Evolutionary conservation across 768 basidiomycete species (phyloP).

Genomic region (Rhodotorula kratochvilovae): DNA sequence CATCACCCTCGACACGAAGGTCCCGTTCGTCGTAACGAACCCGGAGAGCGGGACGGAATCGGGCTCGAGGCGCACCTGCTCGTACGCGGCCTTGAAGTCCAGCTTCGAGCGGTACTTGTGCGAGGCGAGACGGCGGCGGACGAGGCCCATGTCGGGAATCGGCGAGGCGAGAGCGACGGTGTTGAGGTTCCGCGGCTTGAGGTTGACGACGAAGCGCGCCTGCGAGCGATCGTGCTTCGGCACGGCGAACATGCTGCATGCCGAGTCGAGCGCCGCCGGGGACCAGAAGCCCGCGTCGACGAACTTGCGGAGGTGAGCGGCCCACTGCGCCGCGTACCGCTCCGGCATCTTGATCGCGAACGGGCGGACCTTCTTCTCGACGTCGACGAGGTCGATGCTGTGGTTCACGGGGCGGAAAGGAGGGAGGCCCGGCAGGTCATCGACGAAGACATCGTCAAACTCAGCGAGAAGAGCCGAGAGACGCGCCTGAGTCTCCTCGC

Average conservation of each 20-base stretch:
- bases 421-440: constrained; percentile 8
- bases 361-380: too few species aligned
- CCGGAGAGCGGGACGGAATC: constrained; percentile 46
- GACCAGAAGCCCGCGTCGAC: constrained; percentile 16
- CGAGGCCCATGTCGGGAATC: too few species aligned
- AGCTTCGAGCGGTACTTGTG: too few species aligned
- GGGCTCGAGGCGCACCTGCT: too few species aligned
- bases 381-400: too few species aligned
- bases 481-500: background rate
- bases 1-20: constrained; percentile 50
- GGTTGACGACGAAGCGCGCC: too few species aligned
- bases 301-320: constrained; percentile 12
- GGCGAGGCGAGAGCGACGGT: too few species aligned
- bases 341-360: too few species aligned
- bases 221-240: background rate
- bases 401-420: too few species aligned
- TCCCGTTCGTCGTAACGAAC: constrained; percentile 50
- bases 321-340: background rate
- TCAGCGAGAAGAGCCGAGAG: background rate
- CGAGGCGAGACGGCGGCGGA: too few species aligned
- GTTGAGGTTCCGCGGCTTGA: too few species aligned
- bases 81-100: too few species aligned
- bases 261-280: constrained; percentile 7
- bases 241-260: background rate
- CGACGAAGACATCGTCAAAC: constrained; percentile 10